phyloP scores from a whole-genome alignment of 805 yeast species.

The Barnettozyma californica region DNA sequence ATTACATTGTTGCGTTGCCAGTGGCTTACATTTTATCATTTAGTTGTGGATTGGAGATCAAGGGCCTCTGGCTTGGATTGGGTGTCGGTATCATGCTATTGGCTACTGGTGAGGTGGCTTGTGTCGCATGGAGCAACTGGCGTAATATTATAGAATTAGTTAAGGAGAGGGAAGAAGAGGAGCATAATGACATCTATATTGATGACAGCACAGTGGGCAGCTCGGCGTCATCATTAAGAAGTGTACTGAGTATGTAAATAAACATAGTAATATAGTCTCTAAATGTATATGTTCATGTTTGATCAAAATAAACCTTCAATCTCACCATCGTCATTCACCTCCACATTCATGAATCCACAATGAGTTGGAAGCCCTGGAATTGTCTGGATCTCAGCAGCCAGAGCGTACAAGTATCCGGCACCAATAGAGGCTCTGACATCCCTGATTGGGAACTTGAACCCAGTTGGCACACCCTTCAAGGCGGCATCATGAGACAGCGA shows the following conservation, averaged over 20 bases:
- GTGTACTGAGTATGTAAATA: background rate
- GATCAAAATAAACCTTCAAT: conserved; percentile 83
- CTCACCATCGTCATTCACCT: conserved; percentile 83
- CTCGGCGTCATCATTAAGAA: conserved; percentile 12
- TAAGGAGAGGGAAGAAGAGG: conserved; percentile 26
- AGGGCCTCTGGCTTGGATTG: conserved; percentile 73
- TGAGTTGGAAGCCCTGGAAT: conserved; percentile 96
- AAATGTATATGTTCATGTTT: background rate
- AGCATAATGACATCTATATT: conserved; percentile 13
- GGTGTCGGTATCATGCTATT: conserved; percentile 58
- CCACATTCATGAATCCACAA: conserved; percentile 96
- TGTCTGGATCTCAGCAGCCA: conserved; percentile 95
- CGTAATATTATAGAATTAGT: conserved; percentile 35
- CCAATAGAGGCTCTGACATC: conserved; percentile 94
- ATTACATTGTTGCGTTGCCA: conserved; percentile 69
- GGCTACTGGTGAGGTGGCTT: conserved; percentile 42
- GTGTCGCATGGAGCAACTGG: conserved; percentile 50
- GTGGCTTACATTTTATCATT: conserved; percentile 56
- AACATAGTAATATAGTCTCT: background rate
- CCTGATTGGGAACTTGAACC: conserved; percentile 89
- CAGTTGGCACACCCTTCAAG: conserved; percentile 92
- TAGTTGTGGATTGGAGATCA: conserved; percentile 38
- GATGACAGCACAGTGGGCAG: conserved; percentile 24
- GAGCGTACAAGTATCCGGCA: conserved; percentile 93
- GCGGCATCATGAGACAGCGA: conserved; percentile 91